A percentile compares a stretch with the other conserved stretches of the same genome.
phyloP scores from a whole-genome alignment of 1,284 basidiomycete species.

The Gymnopus androsaceus region DNA sequence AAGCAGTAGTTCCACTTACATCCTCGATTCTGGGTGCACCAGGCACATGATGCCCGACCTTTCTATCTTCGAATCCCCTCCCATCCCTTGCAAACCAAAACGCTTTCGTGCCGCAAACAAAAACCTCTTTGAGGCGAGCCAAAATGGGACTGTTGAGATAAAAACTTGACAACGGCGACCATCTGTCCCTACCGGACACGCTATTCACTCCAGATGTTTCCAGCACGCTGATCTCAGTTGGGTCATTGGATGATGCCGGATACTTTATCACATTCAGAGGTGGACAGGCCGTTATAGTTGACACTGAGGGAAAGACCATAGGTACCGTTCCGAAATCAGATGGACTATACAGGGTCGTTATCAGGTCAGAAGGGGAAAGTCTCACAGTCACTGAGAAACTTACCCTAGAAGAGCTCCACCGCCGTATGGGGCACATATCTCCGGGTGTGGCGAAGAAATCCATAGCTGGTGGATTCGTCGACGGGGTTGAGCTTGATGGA shows the following conservation, averaged over 20 bases:
- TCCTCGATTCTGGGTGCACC: background rate
- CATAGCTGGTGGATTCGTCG: too few species aligned
- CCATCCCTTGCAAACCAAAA: background rate
- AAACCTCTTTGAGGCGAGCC: too few species aligned
- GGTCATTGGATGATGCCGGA: constrained; percentile 25
- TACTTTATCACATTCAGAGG: constrained; percentile 17
- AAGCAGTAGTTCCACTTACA: background rate
- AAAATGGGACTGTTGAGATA: too few species aligned
- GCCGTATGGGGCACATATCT: constrained; percentile 21
- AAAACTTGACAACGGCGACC: too few species aligned
- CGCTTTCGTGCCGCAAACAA: constrained; percentile 23
- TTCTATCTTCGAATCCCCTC: background rate
- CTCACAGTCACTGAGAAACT: constrained; percentile 4
- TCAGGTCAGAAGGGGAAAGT: background rate
- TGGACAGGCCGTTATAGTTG: constrained; percentile 12
- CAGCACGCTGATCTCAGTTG: constrained; percentile 25
- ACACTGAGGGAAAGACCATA: background rate
- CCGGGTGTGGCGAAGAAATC: too few species aligned
- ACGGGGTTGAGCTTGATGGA: too few species aligned
- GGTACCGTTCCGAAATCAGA: constrained; percentile 13
- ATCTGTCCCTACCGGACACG: constrained; percentile 21
- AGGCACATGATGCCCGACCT: background rate
- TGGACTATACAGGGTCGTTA: constrained; percentile 13
- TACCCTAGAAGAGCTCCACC: constrained; percentile 15
- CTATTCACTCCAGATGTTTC: constrained; percentile 25